Evolutionary conservation across 1,284 basidiomycete species (phyloP), one percentile per base, ranked within the genome.

Genomic region (Schizophyllum commune): DNA sequence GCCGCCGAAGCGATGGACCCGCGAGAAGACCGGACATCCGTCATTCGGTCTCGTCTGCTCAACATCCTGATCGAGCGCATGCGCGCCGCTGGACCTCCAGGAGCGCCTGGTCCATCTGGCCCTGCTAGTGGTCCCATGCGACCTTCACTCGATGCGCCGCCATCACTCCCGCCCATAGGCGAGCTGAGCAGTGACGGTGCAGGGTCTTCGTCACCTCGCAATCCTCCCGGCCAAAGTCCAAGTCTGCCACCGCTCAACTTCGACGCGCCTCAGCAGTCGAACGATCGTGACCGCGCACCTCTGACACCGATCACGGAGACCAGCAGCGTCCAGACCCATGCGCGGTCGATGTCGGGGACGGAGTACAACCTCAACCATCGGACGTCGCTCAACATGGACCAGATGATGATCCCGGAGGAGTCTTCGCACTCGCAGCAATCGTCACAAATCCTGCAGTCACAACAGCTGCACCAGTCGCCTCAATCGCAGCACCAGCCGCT

Each of bases 1-100:
- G 77, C 86, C 13, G 92, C 91, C 15, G 89, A 96, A 71, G 76
- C 75, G 47, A 77, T 94, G 65, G 91, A 96, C 70, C 87, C 89
- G 62, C 80, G 91, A 57, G 88, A 92, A 61, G 90, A 91, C 66
- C 82, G 83, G 39, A 92, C 91, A 1, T 86, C 90, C 1, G 76
- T 77, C 6, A 81, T 92, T 64, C 82, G 92, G 8, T 75, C 81
- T 6, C 78, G 81, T 59, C 79, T 94, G 62, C 77, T 83, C 62
- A 76, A 79, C 47, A 83, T 94, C 39, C 78, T 94, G 13, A 75
- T 81, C 54, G 82, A 87, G 56, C 84, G 88, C 59, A 86, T 94
- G 83, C 80, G 75, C 52, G 77, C 76, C 51, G 63, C 62, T 61
- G 62, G 55, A 57, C 63, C 65, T 19, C 69, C 71, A 55, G 20